Evolutionary conservation across 2,329 filamentous ascomycete genomes (phyloP).

Genomic region (Pyricularia grisea): DNA sequence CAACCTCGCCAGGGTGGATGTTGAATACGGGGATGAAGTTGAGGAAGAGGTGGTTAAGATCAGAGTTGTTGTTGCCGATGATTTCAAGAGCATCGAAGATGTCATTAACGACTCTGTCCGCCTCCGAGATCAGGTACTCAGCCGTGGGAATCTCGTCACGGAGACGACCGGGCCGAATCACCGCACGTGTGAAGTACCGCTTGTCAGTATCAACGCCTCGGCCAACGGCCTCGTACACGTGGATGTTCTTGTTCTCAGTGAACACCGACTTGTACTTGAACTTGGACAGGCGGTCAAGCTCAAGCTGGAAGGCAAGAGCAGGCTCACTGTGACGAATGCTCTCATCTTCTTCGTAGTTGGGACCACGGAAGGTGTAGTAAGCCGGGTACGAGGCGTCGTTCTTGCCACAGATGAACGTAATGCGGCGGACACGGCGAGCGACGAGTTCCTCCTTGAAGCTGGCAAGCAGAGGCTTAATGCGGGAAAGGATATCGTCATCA

Average conservation of each 20-base stretch:
- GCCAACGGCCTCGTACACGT: slow-evolving; percentile 94
- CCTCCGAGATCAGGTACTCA: slow-evolving; percentile 96
- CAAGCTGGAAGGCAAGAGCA: slow-evolving; percentile 95
- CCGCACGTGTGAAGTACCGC: slow-evolving; percentile 95
- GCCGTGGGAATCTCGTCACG: slow-evolving; percentile 97
- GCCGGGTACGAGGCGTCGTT: slow-evolving; percentile 90
- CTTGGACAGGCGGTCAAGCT: slow-evolving; percentile 86
- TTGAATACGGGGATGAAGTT: slow-evolving; percentile 98
- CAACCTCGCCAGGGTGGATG: slow-evolving; percentile 78
- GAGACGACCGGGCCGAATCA: slow-evolving; percentile 87
- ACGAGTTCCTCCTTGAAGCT: slow-evolving; percentile 79
- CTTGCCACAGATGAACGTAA: slow-evolving; percentile 95
- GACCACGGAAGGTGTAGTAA: slow-evolving; percentile 97
- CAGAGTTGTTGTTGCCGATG: slow-evolving; percentile 97
- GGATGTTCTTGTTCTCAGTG: slow-evolving; percentile 97
- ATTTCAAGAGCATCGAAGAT: slow-evolving; percentile 97
- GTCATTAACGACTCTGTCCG: slow-evolving; percentile 92
- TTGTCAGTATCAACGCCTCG: slow-evolving; percentile 95
- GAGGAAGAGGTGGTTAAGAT: slow-evolving; percentile 99
- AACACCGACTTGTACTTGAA: slow-evolving; percentile 98
- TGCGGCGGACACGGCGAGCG: slow-evolving; percentile 70
- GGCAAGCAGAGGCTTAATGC: slow-evolving; percentile 67
- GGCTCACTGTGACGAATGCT: slow-evolving; percentile 97
- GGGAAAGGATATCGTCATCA: slow-evolving; percentile 69
- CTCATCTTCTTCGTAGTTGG: slow-evolving; percentile 79